Evolutionary conservation across 352 stramenopile species (phyloP), one percentile per base, ranked within the genome.

Genomic region (Thraustochytrium striatum): DNA sequence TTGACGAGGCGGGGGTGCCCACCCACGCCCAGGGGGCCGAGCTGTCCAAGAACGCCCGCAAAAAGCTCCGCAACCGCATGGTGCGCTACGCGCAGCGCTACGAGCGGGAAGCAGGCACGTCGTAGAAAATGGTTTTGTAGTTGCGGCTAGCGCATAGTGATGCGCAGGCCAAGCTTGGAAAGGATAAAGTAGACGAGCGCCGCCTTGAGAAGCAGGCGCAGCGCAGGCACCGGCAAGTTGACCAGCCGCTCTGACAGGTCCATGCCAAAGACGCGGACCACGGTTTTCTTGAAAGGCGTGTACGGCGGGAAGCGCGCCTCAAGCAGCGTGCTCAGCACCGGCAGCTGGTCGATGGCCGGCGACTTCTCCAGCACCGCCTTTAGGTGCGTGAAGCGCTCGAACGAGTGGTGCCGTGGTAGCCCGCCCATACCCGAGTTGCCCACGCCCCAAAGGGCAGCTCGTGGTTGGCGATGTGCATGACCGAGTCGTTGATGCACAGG

Each of bases 51-150:
- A 95, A 89, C 61, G 85, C 89, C 36, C 86, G 92, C 61, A 99
- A 99, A 87, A 99, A 99, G 85, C 87, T 99, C 65, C 87, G 89
- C 25, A 99, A 99, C 86, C 36, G 41, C 36, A n/a, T n/a, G n/a
- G n/a, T n/a, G n/a, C n/a, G n/a, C n/a, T n/a, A n/a, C n/a, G n/a
- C n/a, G n/a, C n/a, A n/a, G n/a, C n/a, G n/a, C n/a, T n/a, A n/a
- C n/a, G n/a, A n/a, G n/a, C n/a, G n/a, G n/a, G n/a, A n/a, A n/a
- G n/a, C n/a, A n/a, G n/a, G n/a, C n/a, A n/a, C n/a, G n/a, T n/a
- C n/a, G n/a, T n/a, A n/a, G n/a, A n/a, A n/a, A n/a, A n/a, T n/a
- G n/a, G n/a, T n/a, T n/a, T n/a, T n/a, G n/a, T n/a, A n/a, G n/a
- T n/a, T n/a, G n/a, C n/a, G n/a, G n/a, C n/a, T n/a, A n/a, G n/a